These are phyloP conservation scores for Bondarzewia mesenterica DNA, from an alignment of 1,284 basidiomycete species.

Conservation along the genomic window DNA sequence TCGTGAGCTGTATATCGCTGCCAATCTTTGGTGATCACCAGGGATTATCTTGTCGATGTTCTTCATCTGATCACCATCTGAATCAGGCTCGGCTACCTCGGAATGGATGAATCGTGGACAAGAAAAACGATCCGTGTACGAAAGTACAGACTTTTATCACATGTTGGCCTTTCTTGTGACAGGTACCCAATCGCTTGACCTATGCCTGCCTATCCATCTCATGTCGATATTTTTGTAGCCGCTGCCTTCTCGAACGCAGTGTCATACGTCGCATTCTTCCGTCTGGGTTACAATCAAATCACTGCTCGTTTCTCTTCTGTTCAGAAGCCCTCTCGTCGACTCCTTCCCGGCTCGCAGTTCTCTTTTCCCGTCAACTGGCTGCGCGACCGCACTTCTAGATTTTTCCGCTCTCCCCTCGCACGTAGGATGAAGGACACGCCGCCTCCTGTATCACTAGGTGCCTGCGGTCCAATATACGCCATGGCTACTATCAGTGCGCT, in stretches of 20 bases:
- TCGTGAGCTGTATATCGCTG: constrained; percentile 61
- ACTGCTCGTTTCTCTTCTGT: no score
- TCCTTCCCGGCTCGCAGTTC: no score
- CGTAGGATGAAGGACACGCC: constrained; percentile 23
- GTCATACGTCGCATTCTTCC: no score
- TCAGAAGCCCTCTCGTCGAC: no score
- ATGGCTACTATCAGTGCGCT: constrained; percentile 70
- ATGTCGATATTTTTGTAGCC: constrained; percentile 32
- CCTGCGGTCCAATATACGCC: constrained; percentile 83
- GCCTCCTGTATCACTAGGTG: constrained; percentile 70
- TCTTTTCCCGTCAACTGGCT: no score
- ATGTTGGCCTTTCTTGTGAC: background rate
- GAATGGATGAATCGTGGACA: background rate
- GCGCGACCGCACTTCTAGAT: constrained; percentile 50
- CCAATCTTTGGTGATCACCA: constrained; percentile 73
- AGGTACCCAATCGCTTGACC: background rate
- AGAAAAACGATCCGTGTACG: background rate
- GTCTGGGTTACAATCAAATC: no score
- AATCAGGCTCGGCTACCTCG: background rate
- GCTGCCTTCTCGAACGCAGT: constrained; percentile 62
- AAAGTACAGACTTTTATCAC: background rate
- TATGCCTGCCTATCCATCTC: background rate
- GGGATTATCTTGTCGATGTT: no score
- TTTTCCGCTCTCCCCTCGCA: constrained; percentile 33
- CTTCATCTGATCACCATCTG: no score